phyloP scores from a whole-genome alignment of 139 green algal genomes.

The Coccomyxa sp. region DNA sequence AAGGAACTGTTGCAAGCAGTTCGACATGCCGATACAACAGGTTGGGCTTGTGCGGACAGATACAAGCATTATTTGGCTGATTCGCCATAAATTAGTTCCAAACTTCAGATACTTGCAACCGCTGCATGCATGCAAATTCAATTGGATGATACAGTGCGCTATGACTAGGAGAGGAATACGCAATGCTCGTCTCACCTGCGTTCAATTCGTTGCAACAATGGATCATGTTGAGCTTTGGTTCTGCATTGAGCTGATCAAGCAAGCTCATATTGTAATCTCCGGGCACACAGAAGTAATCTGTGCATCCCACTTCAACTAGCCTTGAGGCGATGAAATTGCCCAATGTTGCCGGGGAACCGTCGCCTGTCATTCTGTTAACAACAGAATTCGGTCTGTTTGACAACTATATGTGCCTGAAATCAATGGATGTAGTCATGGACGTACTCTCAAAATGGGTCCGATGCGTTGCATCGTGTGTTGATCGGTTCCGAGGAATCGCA shows the following conservation, averaged over 20 bases:
- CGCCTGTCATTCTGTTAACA: no score
- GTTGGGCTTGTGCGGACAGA: no score
- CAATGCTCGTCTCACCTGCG: slow-evolving; percentile 29
- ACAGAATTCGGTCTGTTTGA: no score
- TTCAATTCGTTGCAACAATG: slow-evolving; percentile 83
- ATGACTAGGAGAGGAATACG: background rate
- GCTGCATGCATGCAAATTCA: slow-evolving; percentile 15
- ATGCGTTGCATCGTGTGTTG: no score
- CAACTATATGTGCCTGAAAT: no score
- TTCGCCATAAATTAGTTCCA: background rate
- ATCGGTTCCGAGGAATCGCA: no score
- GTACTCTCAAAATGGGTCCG: no score
- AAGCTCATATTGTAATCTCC: slow-evolving; percentile 63
- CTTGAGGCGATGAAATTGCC: slow-evolving; percentile 47
- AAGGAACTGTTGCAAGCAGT: no score
- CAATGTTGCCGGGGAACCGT: slow-evolving; percentile 6
- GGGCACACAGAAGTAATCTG: slow-evolving; percentile 25
- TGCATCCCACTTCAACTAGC: slow-evolving; percentile 47
- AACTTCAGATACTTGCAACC: background rate
- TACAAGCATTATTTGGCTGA: no score
- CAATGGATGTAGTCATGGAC: no score
- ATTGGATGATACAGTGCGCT: background rate
- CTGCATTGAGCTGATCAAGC: slow-evolving; percentile 48
- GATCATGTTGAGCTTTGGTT: slow-evolving; percentile 43
- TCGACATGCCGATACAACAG: no score